Percentiles rank a stretch among this genome's conserved stretches.
Evolutionary conservation across 257 asterid species (phyloP).

Genomic region (Ophiorrhiza pumila): DNA sequence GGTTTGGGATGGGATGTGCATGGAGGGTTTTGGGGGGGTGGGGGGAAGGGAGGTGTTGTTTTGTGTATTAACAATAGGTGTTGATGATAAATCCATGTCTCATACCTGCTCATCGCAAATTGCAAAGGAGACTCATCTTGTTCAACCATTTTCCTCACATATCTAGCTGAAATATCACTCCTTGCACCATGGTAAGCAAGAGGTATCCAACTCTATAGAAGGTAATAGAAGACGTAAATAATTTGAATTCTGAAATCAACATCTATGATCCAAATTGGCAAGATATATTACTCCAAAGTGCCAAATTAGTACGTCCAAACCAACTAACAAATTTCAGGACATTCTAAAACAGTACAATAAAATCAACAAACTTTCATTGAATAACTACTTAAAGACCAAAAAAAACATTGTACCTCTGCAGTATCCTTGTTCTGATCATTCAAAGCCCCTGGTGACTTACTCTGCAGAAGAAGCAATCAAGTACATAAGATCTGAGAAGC

Average conservation of each 20-base stretch:
- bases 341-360: neutral
- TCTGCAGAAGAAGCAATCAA: slow-evolving; percentile 28
- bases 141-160: slow-evolving; percentile 45
- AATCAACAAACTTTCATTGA: neutral
- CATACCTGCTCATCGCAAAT: slow-evolving; percentile 78
- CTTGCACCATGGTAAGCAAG: slow-evolving; percentile 57
- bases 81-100: neutral
- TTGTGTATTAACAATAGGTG: neutral
- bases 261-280: neutral
- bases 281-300: neutral
- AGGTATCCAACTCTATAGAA: slow-evolving; percentile 66
- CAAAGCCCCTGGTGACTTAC: slow-evolving; percentile 25
- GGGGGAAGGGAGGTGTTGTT: neutral
- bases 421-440: slow-evolving; percentile 34
- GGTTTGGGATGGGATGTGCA: no score
- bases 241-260: slow-evolving; percentile 3
- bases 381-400: slow-evolving; percentile 3
- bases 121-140: slow-evolving; percentile 42
- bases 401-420: slow-evolving; percentile 43
- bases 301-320: no score
- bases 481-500: slow-evolving; percentile 1
- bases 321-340: neutral
- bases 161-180: slow-evolving; percentile 54
- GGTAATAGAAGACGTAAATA: slow-evolving; percentile 9
- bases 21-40: no score